Percentiles rank a stretch among this genome's conserved stretches.
These are phyloP conservation scores for Wickerhamomyces ciferrii DNA, from an alignment of 805 yeast genomes.

Conservation along the genomic window DNA sequence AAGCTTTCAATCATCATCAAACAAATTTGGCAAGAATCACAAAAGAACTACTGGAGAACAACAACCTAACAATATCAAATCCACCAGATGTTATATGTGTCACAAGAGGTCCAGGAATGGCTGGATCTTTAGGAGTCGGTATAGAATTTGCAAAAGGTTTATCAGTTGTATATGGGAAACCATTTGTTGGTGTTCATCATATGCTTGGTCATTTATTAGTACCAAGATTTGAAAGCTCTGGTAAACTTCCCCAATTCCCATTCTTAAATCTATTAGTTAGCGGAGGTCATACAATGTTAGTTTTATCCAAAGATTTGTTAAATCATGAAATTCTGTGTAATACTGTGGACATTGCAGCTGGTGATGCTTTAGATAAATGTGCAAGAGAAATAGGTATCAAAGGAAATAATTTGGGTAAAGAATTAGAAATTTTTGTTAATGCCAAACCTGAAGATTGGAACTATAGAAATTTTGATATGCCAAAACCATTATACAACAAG, in stretches of 20 bases:
- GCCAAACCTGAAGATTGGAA: conserved; percentile 26
- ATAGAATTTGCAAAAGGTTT: conserved; percentile 83
- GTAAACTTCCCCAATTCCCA: conserved; percentile 48
- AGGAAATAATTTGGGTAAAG: conserved; percentile 86
- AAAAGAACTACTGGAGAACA: conserved; percentile 30
- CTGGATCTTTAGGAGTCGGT: conserved; percentile 80
- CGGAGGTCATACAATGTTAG: conserved; percentile 94
- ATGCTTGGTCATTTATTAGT: conserved; percentile 90
- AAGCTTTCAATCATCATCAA: conserved; percentile 80
- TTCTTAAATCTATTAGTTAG: conserved; percentile 75
- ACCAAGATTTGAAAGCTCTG: conserved; percentile 45
- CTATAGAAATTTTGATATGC: conserved; percentile 23
- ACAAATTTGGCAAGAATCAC: conserved; percentile 47
- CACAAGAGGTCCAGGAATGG: conserved; percentile 97
- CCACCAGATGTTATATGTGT: conserved; percentile 76
- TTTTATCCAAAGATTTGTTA: conserved; percentile 50
- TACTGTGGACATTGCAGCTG: conserved; percentile 85
- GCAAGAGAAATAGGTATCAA: conserved; percentile 76
- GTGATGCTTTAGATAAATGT: conserved; percentile 91
- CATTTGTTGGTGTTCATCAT: conserved; percentile 88
- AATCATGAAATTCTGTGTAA: conserved; percentile 72
- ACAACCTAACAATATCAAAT: conserved; percentile 8
- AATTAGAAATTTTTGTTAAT: conserved; percentile 55
- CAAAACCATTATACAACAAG: conserved; percentile 50
- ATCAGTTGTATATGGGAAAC: conserved; percentile 69